A percentile compares a stretch with the other conserved stretches of the same genome.
These are phyloP conservation scores for Phylloporus arenicola DNA, from an alignment of 768 basidiomycete genomes.

Conservation along the genomic window DNA sequence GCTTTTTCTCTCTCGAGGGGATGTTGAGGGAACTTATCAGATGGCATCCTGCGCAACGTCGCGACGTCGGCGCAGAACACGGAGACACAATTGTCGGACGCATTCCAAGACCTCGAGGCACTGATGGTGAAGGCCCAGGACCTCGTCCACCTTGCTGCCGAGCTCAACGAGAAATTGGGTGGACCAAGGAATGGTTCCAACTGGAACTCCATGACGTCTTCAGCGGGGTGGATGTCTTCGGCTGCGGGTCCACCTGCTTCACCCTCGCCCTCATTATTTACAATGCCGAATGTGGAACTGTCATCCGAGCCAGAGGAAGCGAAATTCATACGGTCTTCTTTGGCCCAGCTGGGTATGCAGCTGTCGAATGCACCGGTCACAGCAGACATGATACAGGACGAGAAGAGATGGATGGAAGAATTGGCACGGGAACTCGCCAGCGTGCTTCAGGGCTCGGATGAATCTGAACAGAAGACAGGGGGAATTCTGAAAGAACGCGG, in stretches of 20 bases:
- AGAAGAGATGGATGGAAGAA: conserved; percentile 71
- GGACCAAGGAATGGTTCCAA: conserved; percentile 27
- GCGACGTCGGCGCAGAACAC: conserved; percentile 60
- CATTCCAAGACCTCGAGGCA: conserved; percentile 83
- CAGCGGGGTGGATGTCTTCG: conserved; percentile 15
- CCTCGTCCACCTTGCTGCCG: conserved; percentile 86
- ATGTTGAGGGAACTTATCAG: conserved; percentile 35
- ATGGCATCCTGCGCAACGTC: conserved; percentile 76
- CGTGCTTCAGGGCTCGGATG: conserved; percentile 52
- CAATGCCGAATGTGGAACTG: conserved; percentile 29
- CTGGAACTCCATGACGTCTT: neutral
- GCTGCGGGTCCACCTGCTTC: conserved; percentile 18
- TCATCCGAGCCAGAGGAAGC: conserved; percentile 72
- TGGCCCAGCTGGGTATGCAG: conserved; percentile 85
- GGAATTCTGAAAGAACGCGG: conserved; percentile 79
- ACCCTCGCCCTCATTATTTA: conserved; percentile 20
- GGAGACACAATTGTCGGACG: conserved; percentile 63
- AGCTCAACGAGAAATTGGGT: conserved; percentile 79
- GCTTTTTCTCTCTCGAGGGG: neutral
- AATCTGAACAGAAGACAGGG: conserved; percentile 16
- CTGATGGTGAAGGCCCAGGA: conserved; percentile 88
- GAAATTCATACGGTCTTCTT: conserved; percentile 80
- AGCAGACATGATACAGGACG: conserved; percentile 81
- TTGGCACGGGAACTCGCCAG: conserved; percentile 77
- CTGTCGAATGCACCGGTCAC: conserved; percentile 79